Base-by-base conservation (phyloP, 331 rosid genomes). In the Quercus phellos region DNA sequence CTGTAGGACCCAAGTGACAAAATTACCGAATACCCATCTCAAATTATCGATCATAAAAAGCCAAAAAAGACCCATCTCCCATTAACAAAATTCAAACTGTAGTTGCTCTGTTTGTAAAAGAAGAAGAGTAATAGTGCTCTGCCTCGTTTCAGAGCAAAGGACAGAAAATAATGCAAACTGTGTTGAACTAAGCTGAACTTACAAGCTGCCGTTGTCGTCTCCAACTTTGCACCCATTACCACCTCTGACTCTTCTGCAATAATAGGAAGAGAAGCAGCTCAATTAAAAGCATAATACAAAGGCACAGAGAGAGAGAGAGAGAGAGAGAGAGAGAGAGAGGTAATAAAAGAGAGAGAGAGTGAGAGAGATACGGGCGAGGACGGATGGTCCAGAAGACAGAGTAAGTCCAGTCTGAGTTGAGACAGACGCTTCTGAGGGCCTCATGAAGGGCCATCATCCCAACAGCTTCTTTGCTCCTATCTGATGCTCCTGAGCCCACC, bases 391-490 rank as follows among this genome's bases (percentile, higher is more conserved):
- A 95, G 98, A 95, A 91, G 81, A 95, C 99, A 91, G 99, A 95
- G 89, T 95, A 95, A 90, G 98, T 95, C 99, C 99, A 95, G 88
- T 95, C 98, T 63, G 99, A 70, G 93, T 86, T 90, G 84, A 95
- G 91, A 88, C 99, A 95, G 85, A 95, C 93, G 85, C 75, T 90
- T 93, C 98, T 91, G 81, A 95, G 98, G 89, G 99, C 94, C 96
- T 95, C 99, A 83, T 95, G 99, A 91, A 95, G 98, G 81, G 99
- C 99, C 99, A 95, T 95, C 99, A 95, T 95, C 88, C 98, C 99
- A 77, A 93, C 94, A 77, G 99, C 99, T 86, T 95, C 99, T 90
- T 93, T 95, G 96, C 98, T 90, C 82, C 99, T 93, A 86, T 93
- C 98, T 86, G 93, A 77, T 85, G 80, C 87, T 88, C 96, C 98